Evolutionary conservation across 176 grass and related monocot genomes (phyloP).

Genomic region (Avena insularis): DNA sequence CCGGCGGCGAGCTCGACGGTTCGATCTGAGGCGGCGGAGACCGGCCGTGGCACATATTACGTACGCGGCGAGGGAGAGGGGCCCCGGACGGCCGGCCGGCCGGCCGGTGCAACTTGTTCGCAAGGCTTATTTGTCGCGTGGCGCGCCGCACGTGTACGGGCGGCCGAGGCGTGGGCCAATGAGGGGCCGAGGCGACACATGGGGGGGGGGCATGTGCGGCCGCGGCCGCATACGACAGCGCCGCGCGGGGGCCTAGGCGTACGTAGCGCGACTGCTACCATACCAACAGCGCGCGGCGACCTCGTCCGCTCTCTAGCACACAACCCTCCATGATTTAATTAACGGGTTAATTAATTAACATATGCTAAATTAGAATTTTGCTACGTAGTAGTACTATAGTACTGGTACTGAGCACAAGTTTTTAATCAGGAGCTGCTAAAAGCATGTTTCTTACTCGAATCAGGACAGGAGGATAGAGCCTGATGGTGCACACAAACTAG

Average conservation of each 20-base stretch:
- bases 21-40: too few relatives aligned
- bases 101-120: background rate
- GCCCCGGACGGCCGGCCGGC: too few relatives aligned
- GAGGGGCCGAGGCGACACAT: background rate
- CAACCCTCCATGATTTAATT: background rate
- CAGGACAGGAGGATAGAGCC: too few relatives aligned
- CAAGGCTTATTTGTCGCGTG: background rate
- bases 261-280: background rate
- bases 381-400: too few relatives aligned
- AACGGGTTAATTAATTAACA: background rate
- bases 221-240: conserved; percentile 33
- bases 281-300: background rate
- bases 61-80: background rate
- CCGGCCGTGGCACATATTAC: too few relatives aligned
- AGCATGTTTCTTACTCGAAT: too few relatives aligned
- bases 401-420: background rate
- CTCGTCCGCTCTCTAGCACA: background rate
- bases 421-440: background rate
- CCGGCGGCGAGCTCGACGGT: too few relatives aligned
- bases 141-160: conserved; percentile 51
- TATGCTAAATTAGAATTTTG: background rate
- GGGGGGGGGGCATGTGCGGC: conserved; percentile 36
- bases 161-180: conserved; percentile 49
- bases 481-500: too few relatives aligned
- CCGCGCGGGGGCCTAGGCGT: background rate